phyloP scores from a whole-genome alignment of 352 stramenopile genomes.

The Phytophthora ohioensis region DNA sequence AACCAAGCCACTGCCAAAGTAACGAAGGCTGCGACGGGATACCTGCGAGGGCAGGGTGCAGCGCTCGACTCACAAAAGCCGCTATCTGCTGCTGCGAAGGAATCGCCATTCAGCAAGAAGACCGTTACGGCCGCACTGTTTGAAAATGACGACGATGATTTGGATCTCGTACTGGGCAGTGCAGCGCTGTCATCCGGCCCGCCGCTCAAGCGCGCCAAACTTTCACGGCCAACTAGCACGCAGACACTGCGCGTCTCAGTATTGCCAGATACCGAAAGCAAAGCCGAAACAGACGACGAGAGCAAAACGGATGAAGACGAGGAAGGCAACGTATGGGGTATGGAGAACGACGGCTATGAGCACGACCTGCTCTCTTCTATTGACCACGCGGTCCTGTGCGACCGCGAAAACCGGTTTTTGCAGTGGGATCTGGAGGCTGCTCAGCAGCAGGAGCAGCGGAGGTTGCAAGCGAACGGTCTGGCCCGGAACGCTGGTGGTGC shows the following conservation, averaged over 20 bases:
- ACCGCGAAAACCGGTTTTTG: constrained; percentile 84
- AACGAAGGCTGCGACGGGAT: constrained; percentile 18
- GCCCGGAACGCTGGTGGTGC: constrained; percentile 3
- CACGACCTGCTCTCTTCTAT: constrained; percentile 80
- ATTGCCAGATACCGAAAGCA: constrained; percentile 21
- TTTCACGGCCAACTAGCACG: constrained; percentile 24
- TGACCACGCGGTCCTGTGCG: constrained; percentile 81
- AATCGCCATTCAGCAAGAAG: constrained; percentile 48
- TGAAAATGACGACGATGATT: constrained; percentile 57
- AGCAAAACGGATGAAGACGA: constrained; percentile 61
- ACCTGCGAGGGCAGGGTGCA: constrained; percentile 23
- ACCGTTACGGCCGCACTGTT: constrained; percentile 62
- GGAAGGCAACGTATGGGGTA: constrained; percentile 71
- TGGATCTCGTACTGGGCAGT: constrained; percentile 30
- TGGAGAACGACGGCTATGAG: constrained; percentile 76
- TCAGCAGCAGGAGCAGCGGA: constrained; percentile 47
- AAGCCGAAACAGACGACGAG: constrained; percentile 41
- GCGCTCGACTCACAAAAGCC: constrained; percentile 25
- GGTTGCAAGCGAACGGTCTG: constrained; percentile 28
- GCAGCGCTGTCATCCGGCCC: constrained; percentile 25
- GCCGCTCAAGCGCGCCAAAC: constrained; percentile 43
- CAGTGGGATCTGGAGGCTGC: constrained; percentile 77
- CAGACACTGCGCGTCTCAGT: constrained; percentile 25
- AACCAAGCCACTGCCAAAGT: constrained; percentile 20
- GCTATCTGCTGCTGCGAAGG: constrained; percentile 23